Evolutionary conservation across 371 early-diverging fungal species (phyloP).

Genomic region (Capillidium heterosporum): DNA sequence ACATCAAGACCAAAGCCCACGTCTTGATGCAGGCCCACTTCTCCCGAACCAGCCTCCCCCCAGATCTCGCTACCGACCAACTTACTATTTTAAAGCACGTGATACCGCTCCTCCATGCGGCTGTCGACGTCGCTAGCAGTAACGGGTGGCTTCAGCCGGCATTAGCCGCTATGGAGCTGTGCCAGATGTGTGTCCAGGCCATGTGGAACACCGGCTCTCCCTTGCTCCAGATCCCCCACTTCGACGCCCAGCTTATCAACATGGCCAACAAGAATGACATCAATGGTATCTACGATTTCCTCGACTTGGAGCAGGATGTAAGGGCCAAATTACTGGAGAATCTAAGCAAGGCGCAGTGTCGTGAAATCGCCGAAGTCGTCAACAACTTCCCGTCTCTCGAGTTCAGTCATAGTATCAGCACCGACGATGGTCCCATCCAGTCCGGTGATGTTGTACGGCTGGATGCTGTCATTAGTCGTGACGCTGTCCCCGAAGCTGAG

Average conservation of each 20-base stretch:
- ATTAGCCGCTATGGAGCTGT: slow-evolving; percentile 82
- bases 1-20: slow-evolving; percentile 78
- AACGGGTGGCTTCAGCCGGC: slow-evolving; percentile 85
- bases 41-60: slow-evolving; percentile 68
- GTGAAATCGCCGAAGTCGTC: slow-evolving; percentile 68
- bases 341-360: slow-evolving; percentile 39
- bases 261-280: slow-evolving; percentile 42
- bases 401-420: slow-evolving; percentile 40
- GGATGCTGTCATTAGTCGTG: slow-evolving; percentile 52
- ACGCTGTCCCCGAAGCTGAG: slow-evolving; percentile 27
- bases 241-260: slow-evolving; percentile 45
- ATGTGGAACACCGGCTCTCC: slow-evolving; percentile 87
- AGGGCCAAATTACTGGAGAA: slow-evolving; percentile 42
- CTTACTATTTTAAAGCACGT: slow-evolving; percentile 38
- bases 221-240: slow-evolving; percentile 79
- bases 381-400: slow-evolving; percentile 92
- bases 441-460: slow-evolving; percentile 40
- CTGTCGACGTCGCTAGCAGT: slow-evolving; percentile 86
- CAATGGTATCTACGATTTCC: slow-evolving; percentile 79
- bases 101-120: slow-evolving; percentile 75
- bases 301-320: slow-evolving; percentile 80
- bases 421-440: slow-evolving; percentile 33
- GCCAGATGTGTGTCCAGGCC: slow-evolving; percentile 94
- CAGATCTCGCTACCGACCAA: slow-evolving; percentile 85
- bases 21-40: slow-evolving; percentile 90